phyloP scores from a whole-genome alignment of 2,329 filamentous ascomycete species.

The Lachnellula cervina region DNA sequence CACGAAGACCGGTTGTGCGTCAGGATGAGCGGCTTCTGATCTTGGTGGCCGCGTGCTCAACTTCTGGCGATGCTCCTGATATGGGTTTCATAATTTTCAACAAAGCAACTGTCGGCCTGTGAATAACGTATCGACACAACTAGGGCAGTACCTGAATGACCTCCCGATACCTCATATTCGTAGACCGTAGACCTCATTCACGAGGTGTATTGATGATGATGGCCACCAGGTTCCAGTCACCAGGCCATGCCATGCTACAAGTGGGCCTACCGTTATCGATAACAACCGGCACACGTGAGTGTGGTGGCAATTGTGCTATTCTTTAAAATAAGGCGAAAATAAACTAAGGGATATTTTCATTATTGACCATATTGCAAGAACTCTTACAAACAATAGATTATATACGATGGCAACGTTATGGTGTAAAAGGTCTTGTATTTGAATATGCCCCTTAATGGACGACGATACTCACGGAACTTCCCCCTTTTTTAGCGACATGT shows the following conservation, averaged over 20 bases:
- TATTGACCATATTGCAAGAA: too few relatives aligned
- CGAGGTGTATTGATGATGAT: background rate
- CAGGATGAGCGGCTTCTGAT: conserved; percentile 20
- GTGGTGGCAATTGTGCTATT: background rate
- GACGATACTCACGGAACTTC: too few relatives aligned
- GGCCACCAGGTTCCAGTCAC: background rate
- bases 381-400: too few relatives aligned
- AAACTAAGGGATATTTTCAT: background rate
- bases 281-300: background rate
- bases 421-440: too few relatives aligned
- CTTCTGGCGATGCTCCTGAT: conserved; percentile 12
- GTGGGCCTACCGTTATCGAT: conserved; percentile 1
- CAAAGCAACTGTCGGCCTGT: background rate
- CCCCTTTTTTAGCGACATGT: too few relatives aligned
- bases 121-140: background rate
- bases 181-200: background rate
- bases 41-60: conserved; percentile 22
- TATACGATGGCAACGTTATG: too few relatives aligned
- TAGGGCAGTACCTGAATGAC: background rate
- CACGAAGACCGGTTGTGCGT: conserved; percentile 7
- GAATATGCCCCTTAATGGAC: too few relatives aligned
- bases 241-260: background rate
- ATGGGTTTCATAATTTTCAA: conserved; percentile 19
- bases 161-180: background rate
- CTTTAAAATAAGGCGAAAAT: background rate